Base-by-base conservation (phyloP, 768 basidiomycete genomes). In the Naematelia encephala region DNA sequence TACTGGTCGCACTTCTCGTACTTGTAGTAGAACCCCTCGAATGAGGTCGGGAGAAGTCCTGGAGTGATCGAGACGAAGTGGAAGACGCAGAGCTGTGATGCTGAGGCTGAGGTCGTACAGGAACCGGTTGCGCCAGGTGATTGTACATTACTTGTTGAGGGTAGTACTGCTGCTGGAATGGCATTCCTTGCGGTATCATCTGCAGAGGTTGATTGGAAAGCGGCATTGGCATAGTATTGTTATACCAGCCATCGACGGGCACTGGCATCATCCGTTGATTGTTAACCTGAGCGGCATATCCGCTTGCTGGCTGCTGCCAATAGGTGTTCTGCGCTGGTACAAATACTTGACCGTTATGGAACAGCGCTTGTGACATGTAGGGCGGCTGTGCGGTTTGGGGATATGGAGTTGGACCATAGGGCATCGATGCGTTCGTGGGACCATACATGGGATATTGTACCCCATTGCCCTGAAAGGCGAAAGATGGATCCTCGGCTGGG, bases 1-100 rank as follows among this genome's bases (percentile, higher is more conserved):
- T 73, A 46, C 71, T 73, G 16, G 71, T 57, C 1, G 68, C 72
- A 26, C 62, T 65, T 44, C 69, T 30, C 10, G 64, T 70, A 48
- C 69, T 70, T 0, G 72, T 70, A 1, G 69, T 73, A 8, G 69
- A 70, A 3, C 72, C 72, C 44, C 72, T 50, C 12, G 69, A 70
- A 58, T 73, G 72, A 1, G 72, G 72, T 44, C 72, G 52, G 2
- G 72, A 73, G 12, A 51, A 61, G 51, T 70, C 69, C 43, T 68
- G 70, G 30, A 67, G 61, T 8, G 66, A 68, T 54, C 63, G 57
- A 3, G 68, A 73, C n/a, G 72, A 73, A 3, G 69, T 70, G 10
- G 67, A 69, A 16, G 72, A 70, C 1, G 64, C 59, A 12, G 72
- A 73, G 25, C 58, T 61, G 51, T 73, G 72, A 21, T 56, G 67